Conservation (phyloP, 768 basidiomycete genomes). For the Mycena chlorophos region DNA sequence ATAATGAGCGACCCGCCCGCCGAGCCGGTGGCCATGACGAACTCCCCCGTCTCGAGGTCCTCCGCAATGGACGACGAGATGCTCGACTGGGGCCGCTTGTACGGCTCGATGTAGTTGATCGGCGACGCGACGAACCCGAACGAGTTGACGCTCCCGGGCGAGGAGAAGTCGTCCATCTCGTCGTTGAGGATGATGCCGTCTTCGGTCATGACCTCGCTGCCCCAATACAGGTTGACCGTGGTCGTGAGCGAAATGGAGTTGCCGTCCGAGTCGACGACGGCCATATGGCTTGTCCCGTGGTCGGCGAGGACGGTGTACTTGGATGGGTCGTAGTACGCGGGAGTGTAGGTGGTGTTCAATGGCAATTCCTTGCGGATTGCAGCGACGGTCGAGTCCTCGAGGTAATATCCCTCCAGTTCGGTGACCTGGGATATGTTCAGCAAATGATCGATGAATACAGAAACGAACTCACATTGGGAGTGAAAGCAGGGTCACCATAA, state of each 20-base stretch:
- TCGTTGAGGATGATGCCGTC: constrained; percentile 29
- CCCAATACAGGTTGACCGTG: constrained; percentile 30
- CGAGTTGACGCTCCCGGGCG: constrained; percentile 27
- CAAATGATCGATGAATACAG: too few relatives aligned
- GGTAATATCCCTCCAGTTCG: constrained; percentile 29
- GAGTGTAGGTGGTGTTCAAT: constrained; percentile 30
- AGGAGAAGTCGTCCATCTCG: constrained; percentile 33
- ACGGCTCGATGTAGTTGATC: constrained; percentile 33
- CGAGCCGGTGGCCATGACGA: constrained; percentile 38
- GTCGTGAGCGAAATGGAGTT: constrained; percentile 29
- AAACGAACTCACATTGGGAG: constrained; percentile 39
- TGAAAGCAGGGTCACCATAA: constrained; percentile 39
- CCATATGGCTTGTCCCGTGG: constrained; percentile 39
- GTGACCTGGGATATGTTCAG: too few relatives aligned
- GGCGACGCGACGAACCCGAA: constrained; percentile 41
- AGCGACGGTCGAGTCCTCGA: constrained; percentile 28
- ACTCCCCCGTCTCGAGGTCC: constrained; percentile 32
- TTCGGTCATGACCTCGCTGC: constrained; percentile 27
- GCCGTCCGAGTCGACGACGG: constrained; percentile 34
- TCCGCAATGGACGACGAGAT: constrained; percentile 38
- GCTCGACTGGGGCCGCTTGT: constrained; percentile 34
- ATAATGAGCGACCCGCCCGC: constrained; percentile 39
- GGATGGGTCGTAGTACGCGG: constrained; percentile 33
- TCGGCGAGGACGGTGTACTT: constrained; percentile 32
- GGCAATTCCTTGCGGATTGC: constrained; percentile 28